Conservation (phyloP, 805 yeast genomes). For the Torulaspora maleeae region DNA sequence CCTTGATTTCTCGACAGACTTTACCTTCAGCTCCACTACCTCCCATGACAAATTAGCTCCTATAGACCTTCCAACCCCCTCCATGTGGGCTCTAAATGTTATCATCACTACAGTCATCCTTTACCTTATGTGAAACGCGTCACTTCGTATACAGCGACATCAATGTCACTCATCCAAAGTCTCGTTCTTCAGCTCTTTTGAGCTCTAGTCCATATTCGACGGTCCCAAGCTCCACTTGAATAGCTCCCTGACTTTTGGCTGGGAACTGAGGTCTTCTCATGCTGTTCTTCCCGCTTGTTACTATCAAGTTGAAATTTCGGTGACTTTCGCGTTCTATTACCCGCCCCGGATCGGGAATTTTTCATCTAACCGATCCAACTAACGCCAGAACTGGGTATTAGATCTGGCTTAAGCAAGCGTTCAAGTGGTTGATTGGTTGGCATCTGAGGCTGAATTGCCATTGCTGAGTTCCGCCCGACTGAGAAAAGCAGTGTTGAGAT, state of each 20-base stretch:
- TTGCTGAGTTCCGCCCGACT: neutral
- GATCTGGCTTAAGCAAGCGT: neutral
- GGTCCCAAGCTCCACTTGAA: too few relatives aligned
- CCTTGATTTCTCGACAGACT: conserved; percentile 17
- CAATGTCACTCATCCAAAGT: too few relatives aligned
- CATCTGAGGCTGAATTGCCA: neutral
- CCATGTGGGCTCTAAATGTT: neutral
- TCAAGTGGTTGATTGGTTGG: neutral
- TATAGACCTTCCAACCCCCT: too few relatives aligned
- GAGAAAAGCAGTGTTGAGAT: neutral
- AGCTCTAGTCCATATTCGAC: too few relatives aligned
- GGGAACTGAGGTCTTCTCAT: too few relatives aligned
- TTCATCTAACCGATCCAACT: conserved; percentile 3
- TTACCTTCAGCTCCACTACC: neutral
- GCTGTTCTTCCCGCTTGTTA: too few relatives aligned
- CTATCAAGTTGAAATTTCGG: neutral
- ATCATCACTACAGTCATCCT: neutral
- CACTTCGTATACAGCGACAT: neutral
- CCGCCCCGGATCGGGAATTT: neutral
- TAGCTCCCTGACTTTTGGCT: too few relatives aligned
- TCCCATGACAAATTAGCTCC: neutral
- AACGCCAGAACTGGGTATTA: neutral
- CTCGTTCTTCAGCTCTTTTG: too few relatives aligned
- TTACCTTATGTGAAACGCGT: neutral
- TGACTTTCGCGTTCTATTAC: conserved; percentile 3